Conservation (phyloP, 768 basidiomycete species). For the Lenzites betulinus region DNA sequence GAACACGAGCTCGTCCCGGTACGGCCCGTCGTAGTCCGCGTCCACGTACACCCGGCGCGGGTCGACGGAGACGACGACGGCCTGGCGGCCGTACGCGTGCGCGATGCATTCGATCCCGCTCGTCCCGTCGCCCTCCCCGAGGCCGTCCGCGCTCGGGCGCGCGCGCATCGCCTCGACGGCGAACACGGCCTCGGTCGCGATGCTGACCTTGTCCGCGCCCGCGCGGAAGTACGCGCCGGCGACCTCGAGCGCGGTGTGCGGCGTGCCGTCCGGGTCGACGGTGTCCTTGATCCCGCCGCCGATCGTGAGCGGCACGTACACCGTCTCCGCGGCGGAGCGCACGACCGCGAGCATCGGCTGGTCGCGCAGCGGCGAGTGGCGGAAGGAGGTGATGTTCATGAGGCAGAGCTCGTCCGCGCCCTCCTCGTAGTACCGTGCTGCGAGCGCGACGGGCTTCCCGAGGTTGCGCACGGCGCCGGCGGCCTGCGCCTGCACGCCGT, state of each 20-base stretch:
- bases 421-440: conserved; percentile 78
- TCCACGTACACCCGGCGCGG: conserved; percentile 86
- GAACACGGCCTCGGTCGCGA: conserved; percentile 94
- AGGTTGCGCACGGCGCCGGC: conserved; percentile 91
- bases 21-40: conserved; percentile 66
- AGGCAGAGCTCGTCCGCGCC: conserved; percentile 97
- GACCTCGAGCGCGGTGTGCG: conserved; percentile 85
- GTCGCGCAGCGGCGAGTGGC: conserved; percentile 90
- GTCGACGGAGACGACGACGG: conserved; percentile 97
- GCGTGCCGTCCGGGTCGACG: conserved; percentile 92
- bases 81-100: conserved; percentile 87
- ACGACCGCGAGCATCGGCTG: conserved; percentile 99
- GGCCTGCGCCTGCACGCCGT: conserved; percentile 39
- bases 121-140: conserved; percentile 59
- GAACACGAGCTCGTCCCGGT: conserved; percentile 59
- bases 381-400: conserved; percentile 99
- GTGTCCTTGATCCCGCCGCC: conserved; percentile 98
- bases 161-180: conserved; percentile 83
- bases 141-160: conserved; percentile 31
- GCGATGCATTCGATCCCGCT: conserved; percentile 95
- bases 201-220: conserved; percentile 98
- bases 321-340: conserved; percentile 80
- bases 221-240: conserved; percentile 96
- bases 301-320: conserved; percentile 98
- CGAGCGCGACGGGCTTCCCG: conserved; percentile 93